Evolutionary conservation across 345 rosid species (phyloP).

Genomic region (Sonneratia caseolaris): DNA sequence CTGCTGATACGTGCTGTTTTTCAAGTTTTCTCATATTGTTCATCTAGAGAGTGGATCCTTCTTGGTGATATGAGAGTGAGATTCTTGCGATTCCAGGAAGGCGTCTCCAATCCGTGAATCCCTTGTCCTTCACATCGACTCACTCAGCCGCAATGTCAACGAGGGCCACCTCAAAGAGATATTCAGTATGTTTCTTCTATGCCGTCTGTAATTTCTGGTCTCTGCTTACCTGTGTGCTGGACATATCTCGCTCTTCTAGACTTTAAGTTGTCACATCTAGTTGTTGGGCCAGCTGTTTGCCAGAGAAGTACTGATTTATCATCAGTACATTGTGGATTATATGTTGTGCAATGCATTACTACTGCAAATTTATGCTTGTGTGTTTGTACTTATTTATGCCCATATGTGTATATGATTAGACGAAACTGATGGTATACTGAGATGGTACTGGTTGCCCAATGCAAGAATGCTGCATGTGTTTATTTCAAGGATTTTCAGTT

Average conservation of each 20-base stretch:
- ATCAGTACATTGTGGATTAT: not conserved
- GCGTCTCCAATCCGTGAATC: conserved; percentile 68
- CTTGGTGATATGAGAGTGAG: not conserved
- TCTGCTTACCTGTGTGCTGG: not conserved
- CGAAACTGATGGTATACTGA: not conserved
- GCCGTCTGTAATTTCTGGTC: not conserved
- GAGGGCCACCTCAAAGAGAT: conserved; percentile 11
- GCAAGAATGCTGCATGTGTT: not conserved
- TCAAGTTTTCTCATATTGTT: not conserved
- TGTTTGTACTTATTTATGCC: too few relatives aligned
- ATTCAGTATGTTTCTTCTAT: not conserved
- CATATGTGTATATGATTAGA: not conserved
- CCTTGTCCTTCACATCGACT: conserved; percentile 72
- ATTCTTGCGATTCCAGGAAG: conserved; percentile 21
- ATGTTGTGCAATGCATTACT: not conserved
- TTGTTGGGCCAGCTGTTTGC: not conserved
- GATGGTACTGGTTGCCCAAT: not conserved
- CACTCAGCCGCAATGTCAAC: conserved; percentile 61
- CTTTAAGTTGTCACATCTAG: not conserved
- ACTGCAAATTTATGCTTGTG: not conserved
- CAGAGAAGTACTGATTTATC: not conserved
- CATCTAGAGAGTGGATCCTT: not conserved
- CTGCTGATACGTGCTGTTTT: not conserved
- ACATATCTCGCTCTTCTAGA: not conserved
- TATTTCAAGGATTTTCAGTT: not conserved